Conservation (phyloP, 2,329 filamentous ascomycete species). For the Penicillium sp. region DNA sequence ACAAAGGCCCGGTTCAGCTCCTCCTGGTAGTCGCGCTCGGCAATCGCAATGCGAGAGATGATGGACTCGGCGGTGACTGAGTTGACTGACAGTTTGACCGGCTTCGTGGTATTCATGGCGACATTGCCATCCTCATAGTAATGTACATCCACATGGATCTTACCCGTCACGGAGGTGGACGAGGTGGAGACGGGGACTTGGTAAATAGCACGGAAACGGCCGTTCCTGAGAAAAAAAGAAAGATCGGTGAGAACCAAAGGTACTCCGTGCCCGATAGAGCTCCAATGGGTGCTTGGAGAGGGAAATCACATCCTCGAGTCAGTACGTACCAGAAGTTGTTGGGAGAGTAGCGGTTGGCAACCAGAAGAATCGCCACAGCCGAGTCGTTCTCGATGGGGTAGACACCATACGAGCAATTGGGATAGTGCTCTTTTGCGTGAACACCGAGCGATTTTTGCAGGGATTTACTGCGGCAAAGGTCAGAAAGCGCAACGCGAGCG, state of each 20-base stretch:
- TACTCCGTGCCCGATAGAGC: neutral
- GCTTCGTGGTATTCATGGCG: conserved; percentile 81
- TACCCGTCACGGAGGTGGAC: conserved; percentile 61
- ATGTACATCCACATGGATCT: conserved; percentile 89
- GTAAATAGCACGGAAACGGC: conserved; percentile 89
- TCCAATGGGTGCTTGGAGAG: neutral
- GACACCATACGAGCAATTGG: conserved; percentile 71
- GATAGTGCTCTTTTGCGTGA: conserved; percentile 85
- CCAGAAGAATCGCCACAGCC: conserved; percentile 72
- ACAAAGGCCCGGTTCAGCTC: conserved; percentile 89
- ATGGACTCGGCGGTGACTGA: conserved; percentile 63
- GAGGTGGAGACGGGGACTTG: conserved; percentile 62
- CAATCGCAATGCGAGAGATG: conserved; percentile 67
- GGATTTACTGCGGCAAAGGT: conserved; percentile 59
- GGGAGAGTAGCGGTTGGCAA: conserved; percentile 95
- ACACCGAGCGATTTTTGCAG: conserved; percentile 68
- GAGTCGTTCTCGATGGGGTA: conserved; percentile 73
- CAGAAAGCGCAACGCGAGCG: neutral
- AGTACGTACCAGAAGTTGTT: conserved; percentile 81
- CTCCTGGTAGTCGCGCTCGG: conserved; percentile 92
- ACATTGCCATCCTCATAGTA: conserved; percentile 99
- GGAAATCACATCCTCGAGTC: too few species aligned
- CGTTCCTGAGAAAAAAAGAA: conserved; percentile 59
- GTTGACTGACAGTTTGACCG: conserved; percentile 56
- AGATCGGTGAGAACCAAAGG: neutral